phyloP scores from a whole-genome alignment of 2,329 filamentous ascomycete genomes.

The Nemania sp. region DNA sequence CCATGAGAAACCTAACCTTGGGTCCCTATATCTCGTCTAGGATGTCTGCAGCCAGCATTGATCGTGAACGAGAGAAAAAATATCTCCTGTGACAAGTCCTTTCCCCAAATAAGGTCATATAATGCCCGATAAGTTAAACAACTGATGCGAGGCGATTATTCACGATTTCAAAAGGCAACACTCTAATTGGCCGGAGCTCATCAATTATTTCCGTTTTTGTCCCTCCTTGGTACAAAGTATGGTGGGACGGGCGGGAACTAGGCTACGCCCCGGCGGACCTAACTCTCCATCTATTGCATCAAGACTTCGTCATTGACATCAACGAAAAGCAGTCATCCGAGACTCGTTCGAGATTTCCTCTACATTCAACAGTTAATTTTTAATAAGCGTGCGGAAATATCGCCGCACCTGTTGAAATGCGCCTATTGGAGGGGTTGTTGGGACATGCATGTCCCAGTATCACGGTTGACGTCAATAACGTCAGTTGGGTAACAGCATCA shows the following conservation, averaged over 20 bases:
- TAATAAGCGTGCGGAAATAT: neutral
- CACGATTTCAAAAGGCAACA: constrained; percentile 1
- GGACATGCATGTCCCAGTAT: neutral
- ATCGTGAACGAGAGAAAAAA: no score
- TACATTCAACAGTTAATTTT: neutral
- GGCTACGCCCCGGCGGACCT: neutral
- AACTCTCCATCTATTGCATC: constrained; percentile 29
- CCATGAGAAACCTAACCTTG: no score
- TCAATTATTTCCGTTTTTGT: constrained; percentile 7
- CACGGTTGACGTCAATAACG: constrained; percentile 16
- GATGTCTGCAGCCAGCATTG: no score
- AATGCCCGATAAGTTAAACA: no score
- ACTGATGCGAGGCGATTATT: no score
- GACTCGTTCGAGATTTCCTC: neutral
- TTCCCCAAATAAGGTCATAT: no score
- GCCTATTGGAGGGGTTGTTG: neutral
- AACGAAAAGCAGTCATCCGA: constrained; percentile 13
- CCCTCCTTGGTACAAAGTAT: no score
- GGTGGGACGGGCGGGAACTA: neutral
- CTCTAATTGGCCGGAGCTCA: constrained; percentile 20
- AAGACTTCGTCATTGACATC: constrained; percentile 27
- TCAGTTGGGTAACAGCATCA: neutral
- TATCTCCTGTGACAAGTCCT: neutral
- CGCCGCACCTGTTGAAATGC: neutral
- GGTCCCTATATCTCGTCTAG: no score